Base-by-base conservation (phyloP, 2,329 filamentous ascomycete genomes). In the Fusarium sp. region DNA sequence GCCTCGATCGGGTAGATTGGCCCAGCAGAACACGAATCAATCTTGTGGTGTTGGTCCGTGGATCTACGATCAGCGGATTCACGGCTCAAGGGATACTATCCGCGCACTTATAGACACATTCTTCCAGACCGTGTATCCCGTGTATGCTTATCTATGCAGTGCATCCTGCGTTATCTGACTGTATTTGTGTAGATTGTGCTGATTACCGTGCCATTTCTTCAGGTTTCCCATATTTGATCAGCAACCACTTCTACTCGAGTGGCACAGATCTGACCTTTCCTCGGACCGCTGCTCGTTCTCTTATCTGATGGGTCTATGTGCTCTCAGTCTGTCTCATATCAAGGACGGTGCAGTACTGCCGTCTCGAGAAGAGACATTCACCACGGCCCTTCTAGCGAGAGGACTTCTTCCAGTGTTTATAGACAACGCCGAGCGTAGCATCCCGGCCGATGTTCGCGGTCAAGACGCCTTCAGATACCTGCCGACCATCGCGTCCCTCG, bases 41-140 rank as follows among this genome's bases (percentile, higher is more conserved):
- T 4, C 18, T 26, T 26, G 24, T 0, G 18, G 7, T 45, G 18
- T 45, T 26, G 2, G 12, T 0, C 44, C 44, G 2, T 45, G 44
- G 44, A 26, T 14, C 6, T 45, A 45, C 44, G 24, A 45, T 7
- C 0, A 45, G 44, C 44, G 44, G 7, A 45, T 45, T 14, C 44
- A 45, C 24, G 44, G 44, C 44, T 7, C 44, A 7, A 45, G 24
- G 17, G 24, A 26, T 3, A 45, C 5, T 20, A 26, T 26, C 18
- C 24, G 17, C 44, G 12, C 18, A 4, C 44, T 45, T 9, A 45
- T 45, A 45, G 44, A 45, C 44, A 45, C 44, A 12, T 45, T 45
- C 24, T 45, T 45, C 11, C 24, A 45, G 44, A 45, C 24, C 17
- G 44, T 45, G 11, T 45, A 45, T 20, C 44, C 44, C 5, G 44